Evolutionary conservation across 345 rosid species (phyloP), one percentile per base, ranked within the genome.

Genomic region (Moringa oleifera): DNA sequence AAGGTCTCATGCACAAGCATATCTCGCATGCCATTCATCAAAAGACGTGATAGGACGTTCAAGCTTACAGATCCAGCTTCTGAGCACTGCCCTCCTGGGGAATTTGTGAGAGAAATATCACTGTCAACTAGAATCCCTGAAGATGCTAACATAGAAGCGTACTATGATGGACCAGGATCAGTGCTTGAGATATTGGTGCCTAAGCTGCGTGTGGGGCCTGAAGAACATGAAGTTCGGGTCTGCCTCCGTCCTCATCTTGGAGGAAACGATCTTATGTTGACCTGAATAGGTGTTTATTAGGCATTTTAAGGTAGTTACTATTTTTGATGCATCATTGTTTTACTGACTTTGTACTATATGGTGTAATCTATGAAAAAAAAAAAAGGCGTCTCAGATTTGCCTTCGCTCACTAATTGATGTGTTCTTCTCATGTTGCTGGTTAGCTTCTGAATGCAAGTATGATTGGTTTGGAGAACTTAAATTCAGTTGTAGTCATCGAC

Each of bases 81-180:
- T 0, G 99, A 94, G 84, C 99, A 90, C 64, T 94, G 99, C 73
- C 97, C 95, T 70, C 97, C 97, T 0, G 99, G 99, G 65, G 99
- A 94, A 50, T 94, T 94, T 59, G 81, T 94, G 61, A 77, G 99
- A 80, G 97, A 86, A 59, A 89, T 94, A 58, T 86, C 91, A 7
- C 78, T 94, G 11, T 85, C 89, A 18, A 88, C 85, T 55, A 83
- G 96, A 51, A 90, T 94, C 33, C 96, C 99, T 0, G 99, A 90
- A 79, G 97, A 90, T 66, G 99, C 96, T 23, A 85, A 88, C 61
- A 85, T 90, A 16, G 96, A 90, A 77, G 99, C 99, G 18, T 94
- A 88, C 69, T 82, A 83, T 0, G 96, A 87, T 46, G 97, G 87
- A 25, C 86, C 96, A 0, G 99, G 97, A 18, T 86, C 97, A 4